These are phyloP conservation scores for Mucuna pruriens DNA, from an alignment of 306 rosid genomes.

Conservation along the genomic window DNA sequence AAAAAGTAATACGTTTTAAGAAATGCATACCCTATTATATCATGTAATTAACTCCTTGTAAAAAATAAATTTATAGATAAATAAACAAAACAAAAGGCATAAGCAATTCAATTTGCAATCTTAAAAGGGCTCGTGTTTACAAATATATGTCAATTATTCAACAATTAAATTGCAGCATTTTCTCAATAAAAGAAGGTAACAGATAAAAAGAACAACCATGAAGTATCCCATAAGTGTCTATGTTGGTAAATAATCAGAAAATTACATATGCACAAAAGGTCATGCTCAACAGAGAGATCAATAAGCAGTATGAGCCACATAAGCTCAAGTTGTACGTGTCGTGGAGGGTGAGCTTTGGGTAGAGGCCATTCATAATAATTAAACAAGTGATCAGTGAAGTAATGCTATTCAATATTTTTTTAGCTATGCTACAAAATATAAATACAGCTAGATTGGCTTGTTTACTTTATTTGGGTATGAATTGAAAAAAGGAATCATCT, in stretches of 20 bases:
- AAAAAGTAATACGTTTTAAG: background rate
- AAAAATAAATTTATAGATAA: background rate
- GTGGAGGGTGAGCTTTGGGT: background rate
- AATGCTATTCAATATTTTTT: slow-evolving; percentile 12
- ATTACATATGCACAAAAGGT: background rate
- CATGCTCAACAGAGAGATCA: background rate
- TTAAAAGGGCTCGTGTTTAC: background rate
- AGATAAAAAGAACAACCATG: too few relatives aligned
- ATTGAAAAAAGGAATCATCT: slow-evolving; percentile 18
- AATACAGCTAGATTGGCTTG: slow-evolving; percentile 2
- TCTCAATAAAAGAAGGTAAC: background rate
- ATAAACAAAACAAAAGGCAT: background rate
- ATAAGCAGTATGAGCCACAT: background rate
- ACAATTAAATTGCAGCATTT: background rate
- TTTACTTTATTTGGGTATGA: slow-evolving; percentile 19
- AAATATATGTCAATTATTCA: background rate
- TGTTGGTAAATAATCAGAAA: background rate
- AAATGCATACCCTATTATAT: background rate
- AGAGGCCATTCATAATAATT: background rate
- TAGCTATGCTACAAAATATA: background rate
- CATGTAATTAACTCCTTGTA: background rate
- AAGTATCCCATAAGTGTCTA: too few relatives aligned
- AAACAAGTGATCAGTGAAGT: background rate
- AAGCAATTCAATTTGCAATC: background rate
- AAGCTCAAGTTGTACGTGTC: background rate